A percentile compares a stretch with the other conserved stretches of the same genome.
Evolutionary conservation across 2,329 filamentous ascomycete species (phyloP).

Genomic region (Aureobasidium sp.): DNA sequence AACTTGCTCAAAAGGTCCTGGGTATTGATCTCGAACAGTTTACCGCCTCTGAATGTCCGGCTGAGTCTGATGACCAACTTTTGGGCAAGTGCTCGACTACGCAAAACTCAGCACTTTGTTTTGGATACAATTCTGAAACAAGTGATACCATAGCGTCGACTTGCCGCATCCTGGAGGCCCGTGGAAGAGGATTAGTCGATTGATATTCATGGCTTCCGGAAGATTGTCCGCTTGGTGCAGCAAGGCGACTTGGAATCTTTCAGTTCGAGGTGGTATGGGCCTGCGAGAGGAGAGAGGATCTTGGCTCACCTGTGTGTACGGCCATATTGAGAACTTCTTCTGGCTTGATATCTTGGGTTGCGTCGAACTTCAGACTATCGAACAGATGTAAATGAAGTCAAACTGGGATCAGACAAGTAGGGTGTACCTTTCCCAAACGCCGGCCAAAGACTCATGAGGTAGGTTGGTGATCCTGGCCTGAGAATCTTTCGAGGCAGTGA

Average conservation of each 20-base stretch:
- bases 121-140: background rate
- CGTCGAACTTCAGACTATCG: slow-evolving; percentile 36
- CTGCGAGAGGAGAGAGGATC: background rate
- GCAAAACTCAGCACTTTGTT: background rate
- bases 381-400: background rate
- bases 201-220: slow-evolving; percentile 38
- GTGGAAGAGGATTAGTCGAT: slow-evolving; percentile 37
- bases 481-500: slow-evolving; percentile 17
- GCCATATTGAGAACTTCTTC: background rate
- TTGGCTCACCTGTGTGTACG: background rate
- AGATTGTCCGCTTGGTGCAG: slow-evolving; percentile 30
- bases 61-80: slow-evolving; percentile 43
- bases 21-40: slow-evolving; percentile 41
- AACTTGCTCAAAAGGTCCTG: slow-evolving; percentile 41
- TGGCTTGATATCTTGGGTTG: slow-evolving; percentile 28
- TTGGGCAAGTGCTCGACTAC: slow-evolving; percentile 42
- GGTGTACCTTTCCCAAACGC: slow-evolving; percentile 35
- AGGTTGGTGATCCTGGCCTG: slow-evolving; percentile 31
- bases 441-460: slow-evolving; percentile 35
- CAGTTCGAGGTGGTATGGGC: background rate
- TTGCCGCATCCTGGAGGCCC: slow-evolving; percentile 41
- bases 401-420: too few relatives aligned
- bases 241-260: slow-evolving; percentile 25
- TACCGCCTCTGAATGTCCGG: slow-evolving; percentile 29
- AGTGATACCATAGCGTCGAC: slow-evolving; percentile 33